Evolutionary conservation across 768 basidiomycete genomes (phyloP), one percentile per base, ranked within the genome.

Genomic region (Trametes gibbosa): DNA sequence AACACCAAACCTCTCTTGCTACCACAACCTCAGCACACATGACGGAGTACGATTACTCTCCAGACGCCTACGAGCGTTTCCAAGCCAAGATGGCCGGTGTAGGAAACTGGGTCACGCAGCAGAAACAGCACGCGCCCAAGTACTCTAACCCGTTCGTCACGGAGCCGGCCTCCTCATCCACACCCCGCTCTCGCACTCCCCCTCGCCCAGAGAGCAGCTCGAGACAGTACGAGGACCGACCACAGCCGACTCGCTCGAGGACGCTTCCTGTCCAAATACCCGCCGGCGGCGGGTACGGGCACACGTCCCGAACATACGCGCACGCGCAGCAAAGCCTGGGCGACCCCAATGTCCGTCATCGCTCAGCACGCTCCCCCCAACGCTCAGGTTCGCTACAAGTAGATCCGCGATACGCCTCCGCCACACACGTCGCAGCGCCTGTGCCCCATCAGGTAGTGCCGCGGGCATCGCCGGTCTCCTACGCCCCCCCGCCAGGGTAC

Each of bases 41-140:
- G 72, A 73, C 72, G 24, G 72, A 73, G 57, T 73, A 73, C 68
- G 72, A 73, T 69, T 73, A 68, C 65, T 73, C 72, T 27, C 70
- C 70, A 51, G 72, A 66, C 41, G 72, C 66, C 27, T 65, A 68
- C 60, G 70, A 71, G 58, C 62, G 65, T 41, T 68, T 63, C 68
- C 54, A 69, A 37, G 64, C 62, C 14, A 70, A 56, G 42, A 69
- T 68, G 59, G 57, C 58, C 29, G 62, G 70, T 12, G 67, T 71
- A 41, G 63, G 66, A 35, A 59, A 64, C 62, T 72, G 71, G 71
- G 71, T 69, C 50, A 29, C 39, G 46, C 53, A 62, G 39, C 68
- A 70, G 61, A 45, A 37, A n/a, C 52, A 48, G 25, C 63, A 61
- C 48, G 43, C 61, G 17, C 61, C 60, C 21, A 51, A 60, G 51